Conservation (phyloP, 768 basidiomycete genomes). For the Auriscalpium orientale region DNA sequence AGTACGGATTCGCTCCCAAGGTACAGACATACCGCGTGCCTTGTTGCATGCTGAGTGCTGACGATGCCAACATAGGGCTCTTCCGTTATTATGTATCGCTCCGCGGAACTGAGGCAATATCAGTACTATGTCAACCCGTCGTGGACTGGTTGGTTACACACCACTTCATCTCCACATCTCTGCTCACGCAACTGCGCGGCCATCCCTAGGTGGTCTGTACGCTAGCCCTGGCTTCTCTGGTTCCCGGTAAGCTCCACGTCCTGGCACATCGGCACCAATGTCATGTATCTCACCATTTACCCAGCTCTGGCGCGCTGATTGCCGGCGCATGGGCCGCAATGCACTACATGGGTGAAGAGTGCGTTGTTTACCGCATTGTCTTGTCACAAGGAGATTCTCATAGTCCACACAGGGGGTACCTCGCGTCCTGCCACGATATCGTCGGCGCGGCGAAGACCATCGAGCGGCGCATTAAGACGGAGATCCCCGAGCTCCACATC, state of each 20-base stretch:
- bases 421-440: slow-evolving; percentile 76
- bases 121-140: slow-evolving; percentile 83
- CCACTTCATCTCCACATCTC: slow-evolving; percentile 5
- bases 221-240: slow-evolving; percentile 86
- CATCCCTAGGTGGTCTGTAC: slow-evolving; percentile 69
- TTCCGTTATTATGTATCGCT: slow-evolving; percentile 92
- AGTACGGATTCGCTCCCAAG: slow-evolving; percentile 96
- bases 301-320: slow-evolving; percentile 63
- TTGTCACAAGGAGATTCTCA: background rate
- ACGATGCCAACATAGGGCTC: slow-evolving; percentile 47
- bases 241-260: slow-evolving; percentile 53
- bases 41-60: background rate
- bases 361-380: slow-evolving; percentile 21
- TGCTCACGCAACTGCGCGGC: slow-evolving; percentile 6
- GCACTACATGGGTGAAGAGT: slow-evolving; percentile 88
- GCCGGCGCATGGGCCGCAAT: slow-evolving; percentile 97
- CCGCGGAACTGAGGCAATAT: slow-evolving; percentile 62
- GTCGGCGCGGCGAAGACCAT: slow-evolving; percentile 69
- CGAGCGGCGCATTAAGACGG: slow-evolving; percentile 51
- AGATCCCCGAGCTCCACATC: slow-evolving; percentile 79
- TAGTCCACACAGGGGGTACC: slow-evolving; percentile 60
- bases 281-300: background rate
- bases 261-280: too few relatives aligned
- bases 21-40: slow-evolving; percentile 26
- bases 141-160: slow-evolving; percentile 55